A percentile compares a stretch with the other conserved stretches of the same genome.
phyloP scores from a whole-genome alignment of 495 filamentous ascomycete species.

The Penicillium longicatenatum region DNA sequence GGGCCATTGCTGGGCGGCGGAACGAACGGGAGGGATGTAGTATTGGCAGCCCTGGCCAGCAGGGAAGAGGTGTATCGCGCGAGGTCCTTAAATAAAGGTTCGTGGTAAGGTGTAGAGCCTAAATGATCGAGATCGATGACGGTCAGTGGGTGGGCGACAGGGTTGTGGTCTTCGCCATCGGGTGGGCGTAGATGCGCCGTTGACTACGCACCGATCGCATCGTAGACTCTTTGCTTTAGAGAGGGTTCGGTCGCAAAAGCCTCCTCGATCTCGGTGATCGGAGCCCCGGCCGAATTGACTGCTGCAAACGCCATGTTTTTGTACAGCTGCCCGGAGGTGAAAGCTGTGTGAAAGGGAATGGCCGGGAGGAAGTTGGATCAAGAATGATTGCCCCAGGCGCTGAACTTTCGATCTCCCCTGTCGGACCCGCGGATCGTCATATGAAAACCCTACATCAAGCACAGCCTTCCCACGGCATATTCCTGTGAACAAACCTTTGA shows the following conservation, averaged over 20 bases:
- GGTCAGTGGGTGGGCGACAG: slow-evolving; percentile 12
- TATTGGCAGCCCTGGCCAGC: slow-evolving; percentile 39
- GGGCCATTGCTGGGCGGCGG: slow-evolving; percentile 37
- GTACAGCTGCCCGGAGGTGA: slow-evolving; percentile 19
- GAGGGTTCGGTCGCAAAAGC: slow-evolving; percentile 48
- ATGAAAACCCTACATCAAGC: neutral
- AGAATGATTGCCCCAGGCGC: slow-evolving; percentile 17
- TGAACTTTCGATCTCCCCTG: slow-evolving; percentile 11
- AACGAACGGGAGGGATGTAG: slow-evolving; percentile 26
- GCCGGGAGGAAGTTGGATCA: slow-evolving; percentile 14
- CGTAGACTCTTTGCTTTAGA: slow-evolving; percentile 50
- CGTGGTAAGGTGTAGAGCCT: slow-evolving; percentile 44
- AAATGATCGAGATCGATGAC: slow-evolving; percentile 14
- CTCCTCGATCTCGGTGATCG: slow-evolving; percentile 43
- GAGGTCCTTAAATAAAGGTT: slow-evolving; percentile 49
- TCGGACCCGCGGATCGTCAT: neutral
- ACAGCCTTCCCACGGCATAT: neutral
- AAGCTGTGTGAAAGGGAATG: slow-evolving; percentile 19
- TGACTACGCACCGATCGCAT: slow-evolving; percentile 48
- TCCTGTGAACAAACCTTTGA: neutral
- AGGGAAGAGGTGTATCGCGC: slow-evolving; percentile 49
- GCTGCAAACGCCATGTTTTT: slow-evolving; percentile 47
- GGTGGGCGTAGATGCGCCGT: slow-evolving; percentile 21
- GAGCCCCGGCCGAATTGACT: slow-evolving; percentile 36
- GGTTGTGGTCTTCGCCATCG: slow-evolving; percentile 4